phyloP scores from a whole-genome alignment of 257 asterid genomes.

The Solanum virginianum region DNA sequence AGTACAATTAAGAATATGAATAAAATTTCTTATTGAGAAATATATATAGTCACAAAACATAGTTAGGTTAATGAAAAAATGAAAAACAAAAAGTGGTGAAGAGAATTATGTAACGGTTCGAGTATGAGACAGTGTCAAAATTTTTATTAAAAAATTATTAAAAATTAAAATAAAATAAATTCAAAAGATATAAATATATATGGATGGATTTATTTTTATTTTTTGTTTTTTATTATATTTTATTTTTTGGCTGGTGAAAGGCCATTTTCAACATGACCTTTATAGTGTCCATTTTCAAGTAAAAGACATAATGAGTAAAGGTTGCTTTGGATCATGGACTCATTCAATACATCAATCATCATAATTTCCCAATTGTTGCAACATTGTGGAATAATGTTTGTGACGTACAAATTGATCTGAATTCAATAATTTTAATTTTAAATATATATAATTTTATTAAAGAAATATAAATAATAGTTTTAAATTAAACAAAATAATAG shows the following conservation, averaged over 20 bases:
- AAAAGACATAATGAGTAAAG: neutral
- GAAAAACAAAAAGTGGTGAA: too few species aligned
- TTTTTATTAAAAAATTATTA: too few species aligned
- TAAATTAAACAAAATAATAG: neutral
- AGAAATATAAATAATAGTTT: neutral
- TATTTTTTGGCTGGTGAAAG: neutral
- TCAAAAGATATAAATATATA: too few species aligned
- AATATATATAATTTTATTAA: neutral
- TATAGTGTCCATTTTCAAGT: neutral
- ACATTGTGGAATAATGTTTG: neutral
- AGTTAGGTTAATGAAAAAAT: neutral
- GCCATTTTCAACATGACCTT: constrained; percentile 5
- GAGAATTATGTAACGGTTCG: too few species aligned
- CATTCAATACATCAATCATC: constrained; percentile 1
- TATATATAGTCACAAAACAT: neutral
- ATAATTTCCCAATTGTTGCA: neutral
- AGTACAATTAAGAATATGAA: neutral
- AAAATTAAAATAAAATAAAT: too few species aligned
- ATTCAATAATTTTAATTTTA: neutral
- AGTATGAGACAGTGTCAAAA: too few species aligned
- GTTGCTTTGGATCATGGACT: neutral
- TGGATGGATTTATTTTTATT: too few species aligned
- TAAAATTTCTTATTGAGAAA: neutral
- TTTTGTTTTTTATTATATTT: too few species aligned
- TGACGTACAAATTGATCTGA: neutral